These are phyloP conservation scores for Globisporangium cederbergense DNA, from an alignment of 352 stramenopile genomes.

Conservation along the genomic window DNA sequence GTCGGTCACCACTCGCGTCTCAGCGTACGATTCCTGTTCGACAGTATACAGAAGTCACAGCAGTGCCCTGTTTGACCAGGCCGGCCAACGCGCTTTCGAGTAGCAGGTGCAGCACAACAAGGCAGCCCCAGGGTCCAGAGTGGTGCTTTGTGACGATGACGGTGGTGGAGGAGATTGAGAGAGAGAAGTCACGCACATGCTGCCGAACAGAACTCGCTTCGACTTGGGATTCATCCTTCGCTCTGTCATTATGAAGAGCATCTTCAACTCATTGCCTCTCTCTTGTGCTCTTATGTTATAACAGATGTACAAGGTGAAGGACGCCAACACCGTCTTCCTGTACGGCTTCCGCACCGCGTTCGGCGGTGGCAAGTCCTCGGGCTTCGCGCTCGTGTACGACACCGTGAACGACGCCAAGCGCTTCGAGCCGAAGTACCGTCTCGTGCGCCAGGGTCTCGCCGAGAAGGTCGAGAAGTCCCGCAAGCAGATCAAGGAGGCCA, in stretches of 20 bases:
- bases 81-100: too few species aligned
- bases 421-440: conserved; percentile 98
- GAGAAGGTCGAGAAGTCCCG: conserved; percentile 96
- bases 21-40: not conserved
- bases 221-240: not conserved
- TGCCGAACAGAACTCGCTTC: not conserved
- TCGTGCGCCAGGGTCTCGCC: conserved; percentile 89
- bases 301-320: conserved; percentile 95
- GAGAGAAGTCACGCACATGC: not conserved
- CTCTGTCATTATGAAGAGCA: not conserved
- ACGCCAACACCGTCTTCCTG: conserved; percentile 94
- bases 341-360: conserved; percentile 98
- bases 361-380: conserved; percentile 96
- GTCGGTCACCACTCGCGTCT: too few species aligned
- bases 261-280: conserved; percentile 8
- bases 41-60: not conserved
- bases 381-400: conserved; percentile 99
- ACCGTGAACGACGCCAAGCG: conserved; percentile 97
- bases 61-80: too few species aligned
- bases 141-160: not conserved
- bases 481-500: conserved; percentile 99
- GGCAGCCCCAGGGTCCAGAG: not conserved
- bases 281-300: not conserved
- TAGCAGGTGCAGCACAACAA: not conserved
- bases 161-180: not conserved